Percentiles rank a stretch among this genome's conserved stretches.
Conservation (phyloP, 495 filamentous ascomycete genomes). For the Astrocystis sublimbata region DNA sequence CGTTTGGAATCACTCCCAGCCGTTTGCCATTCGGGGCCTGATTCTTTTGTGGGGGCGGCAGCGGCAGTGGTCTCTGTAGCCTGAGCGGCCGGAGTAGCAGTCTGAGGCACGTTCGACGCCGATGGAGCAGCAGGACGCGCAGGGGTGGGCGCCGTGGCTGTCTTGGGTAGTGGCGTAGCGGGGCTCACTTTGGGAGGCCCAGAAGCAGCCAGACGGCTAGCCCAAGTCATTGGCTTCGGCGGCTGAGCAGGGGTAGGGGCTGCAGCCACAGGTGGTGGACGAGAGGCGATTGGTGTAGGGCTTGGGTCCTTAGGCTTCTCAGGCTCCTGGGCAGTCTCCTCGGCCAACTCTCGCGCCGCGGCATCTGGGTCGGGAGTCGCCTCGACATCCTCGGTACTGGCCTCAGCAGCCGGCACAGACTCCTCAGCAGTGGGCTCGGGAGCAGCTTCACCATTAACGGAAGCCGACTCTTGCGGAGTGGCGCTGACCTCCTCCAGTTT, state of each 20-base stretch:
- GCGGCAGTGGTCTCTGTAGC: slow-evolving; percentile 24
- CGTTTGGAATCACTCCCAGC: slow-evolving; percentile 80
- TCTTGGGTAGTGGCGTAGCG: slow-evolving; percentile 48
- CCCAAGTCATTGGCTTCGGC: slow-evolving; percentile 82
- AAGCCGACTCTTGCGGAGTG: slow-evolving; percentile 37
- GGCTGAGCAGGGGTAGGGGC: slow-evolving; percentile 38
- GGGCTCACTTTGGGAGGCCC: slow-evolving; percentile 41
- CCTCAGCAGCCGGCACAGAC: slow-evolving; percentile 51
- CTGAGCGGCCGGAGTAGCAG: slow-evolving; percentile 29
- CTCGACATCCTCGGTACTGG: slow-evolving; percentile 47
- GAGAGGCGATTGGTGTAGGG: slow-evolving; percentile 55
- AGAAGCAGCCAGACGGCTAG: slow-evolving; percentile 64
- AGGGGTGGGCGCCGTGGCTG: slow-evolving; percentile 43
- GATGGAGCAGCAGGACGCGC: slow-evolving; percentile 33
- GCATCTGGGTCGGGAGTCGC: slow-evolving; percentile 37
- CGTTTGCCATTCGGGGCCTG: slow-evolving; percentile 72
- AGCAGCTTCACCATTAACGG: slow-evolving; percentile 36
- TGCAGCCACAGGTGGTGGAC: slow-evolving; percentile 43
- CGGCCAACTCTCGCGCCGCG: slow-evolving; percentile 45
- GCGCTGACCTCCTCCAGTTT: slow-evolving; percentile 50
- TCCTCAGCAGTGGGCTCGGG: slow-evolving; percentile 45
- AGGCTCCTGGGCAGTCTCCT: slow-evolving; percentile 49
- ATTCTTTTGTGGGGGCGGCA: slow-evolving; percentile 37
- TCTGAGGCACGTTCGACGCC: slow-evolving; percentile 30
- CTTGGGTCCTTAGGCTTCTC: slow-evolving; percentile 61